A percentile compares a stretch with the other conserved stretches of the same genome.
Evolutionary conservation across 139 green algal species (phyloP).

Genomic region (Limnomonas spitsbergensis): DNA sequence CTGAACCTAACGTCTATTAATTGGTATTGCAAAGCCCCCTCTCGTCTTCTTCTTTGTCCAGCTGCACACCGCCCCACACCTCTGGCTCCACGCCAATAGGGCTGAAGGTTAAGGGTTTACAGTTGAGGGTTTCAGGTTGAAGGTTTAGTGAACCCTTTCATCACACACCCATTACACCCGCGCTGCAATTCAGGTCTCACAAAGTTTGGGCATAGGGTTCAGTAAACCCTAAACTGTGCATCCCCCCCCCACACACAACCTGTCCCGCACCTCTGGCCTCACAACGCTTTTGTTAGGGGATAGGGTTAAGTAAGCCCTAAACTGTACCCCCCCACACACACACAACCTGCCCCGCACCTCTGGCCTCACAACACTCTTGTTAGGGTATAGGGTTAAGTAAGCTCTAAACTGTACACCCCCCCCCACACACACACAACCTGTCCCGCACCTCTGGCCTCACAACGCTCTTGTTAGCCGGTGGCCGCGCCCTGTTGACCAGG

Average conservation of each 20-base stretch:
- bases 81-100: neutral
- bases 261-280: neutral
- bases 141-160: neutral
- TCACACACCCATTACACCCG: neutral
- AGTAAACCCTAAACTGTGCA: neutral
- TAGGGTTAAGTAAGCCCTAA: neutral
- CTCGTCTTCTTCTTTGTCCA: no score
- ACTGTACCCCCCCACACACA: neutral
- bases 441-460: constrained; percentile 5
- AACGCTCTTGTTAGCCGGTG: neutral
- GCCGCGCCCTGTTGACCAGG: neutral
- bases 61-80: neutral
- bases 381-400: neutral
- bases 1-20: no score
- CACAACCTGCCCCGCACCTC: neutral
- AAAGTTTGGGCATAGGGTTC: neutral
- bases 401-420: neutral
- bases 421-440: neutral
- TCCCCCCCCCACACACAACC: neutral
- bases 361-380: neutral
- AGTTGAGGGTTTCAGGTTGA: neutral
- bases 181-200: neutral
- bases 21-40: no score
- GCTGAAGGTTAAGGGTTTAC: no score
- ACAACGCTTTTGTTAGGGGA: neutral